These are phyloP conservation scores for Solanum chmielewskii DNA, from an alignment of 257 asterid species.

Conservation along the genomic window DNA sequence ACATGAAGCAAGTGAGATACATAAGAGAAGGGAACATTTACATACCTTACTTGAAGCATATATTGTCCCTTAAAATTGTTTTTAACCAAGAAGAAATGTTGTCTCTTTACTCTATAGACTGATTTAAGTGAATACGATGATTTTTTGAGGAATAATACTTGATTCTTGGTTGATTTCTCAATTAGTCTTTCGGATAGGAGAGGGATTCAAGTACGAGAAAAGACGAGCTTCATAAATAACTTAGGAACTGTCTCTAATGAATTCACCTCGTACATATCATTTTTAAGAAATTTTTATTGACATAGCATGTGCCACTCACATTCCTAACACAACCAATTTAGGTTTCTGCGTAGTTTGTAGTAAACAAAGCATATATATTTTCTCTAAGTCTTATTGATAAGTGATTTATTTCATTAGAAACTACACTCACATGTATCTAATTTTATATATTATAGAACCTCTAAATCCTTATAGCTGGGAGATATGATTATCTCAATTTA, in stretches of 20 bases:
- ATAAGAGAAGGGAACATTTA: background rate
- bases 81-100: background rate
- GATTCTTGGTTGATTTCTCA: background rate
- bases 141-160: background rate
- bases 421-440: background rate
- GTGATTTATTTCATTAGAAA: background rate
- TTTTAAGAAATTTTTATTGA: too few species aligned
- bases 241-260: background rate
- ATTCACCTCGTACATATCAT: background rate
- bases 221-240: background rate
- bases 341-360: background rate
- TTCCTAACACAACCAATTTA: background rate
- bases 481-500: background rate
- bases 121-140: background rate
- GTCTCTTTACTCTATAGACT: background rate
- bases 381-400: background rate
- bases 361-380: background rate
- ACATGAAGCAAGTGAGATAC: background rate
- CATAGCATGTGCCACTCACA: background rate
- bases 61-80: background rate
- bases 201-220: background rate
- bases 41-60: background rate
- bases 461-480: background rate
- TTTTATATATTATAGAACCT: too few species aligned
- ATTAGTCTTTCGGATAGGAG: background rate